phyloP scores from a whole-genome alignment of 75 land plant genomes.

The Larix kaempferi region DNA sequence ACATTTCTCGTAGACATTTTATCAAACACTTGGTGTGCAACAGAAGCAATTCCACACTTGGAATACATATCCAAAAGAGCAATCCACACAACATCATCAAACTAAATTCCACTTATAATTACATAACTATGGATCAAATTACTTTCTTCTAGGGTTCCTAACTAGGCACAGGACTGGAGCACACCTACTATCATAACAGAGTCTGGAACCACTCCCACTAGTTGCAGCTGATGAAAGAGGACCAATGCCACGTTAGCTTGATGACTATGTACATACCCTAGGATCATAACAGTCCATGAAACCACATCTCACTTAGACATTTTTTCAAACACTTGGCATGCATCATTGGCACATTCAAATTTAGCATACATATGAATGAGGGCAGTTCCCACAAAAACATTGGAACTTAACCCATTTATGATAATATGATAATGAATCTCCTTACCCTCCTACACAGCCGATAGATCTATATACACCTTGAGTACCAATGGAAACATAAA shows the following conservation, averaged over 20 bases:
- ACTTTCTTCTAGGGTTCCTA: conserved; percentile 44
- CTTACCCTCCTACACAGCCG: conserved; percentile 41
- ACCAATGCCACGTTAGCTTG: conserved; percentile 14
- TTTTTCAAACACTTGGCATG: conserved; percentile 41
- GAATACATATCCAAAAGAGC: conserved; percentile 19
- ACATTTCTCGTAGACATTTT: conserved; percentile 5
- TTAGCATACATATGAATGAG: conserved; percentile 52
- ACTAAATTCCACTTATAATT: conserved; percentile 1
- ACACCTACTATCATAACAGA: conserved; percentile 45
- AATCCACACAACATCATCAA: background rate
- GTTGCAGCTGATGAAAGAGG: conserved; percentile 40
- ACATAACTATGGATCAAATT: conserved; percentile 3
- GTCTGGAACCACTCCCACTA: conserved; percentile 33
- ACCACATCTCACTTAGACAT: conserved; percentile 54
- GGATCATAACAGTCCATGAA: conserved; percentile 75
- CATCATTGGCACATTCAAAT: conserved; percentile 17
- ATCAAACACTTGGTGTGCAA: conserved; percentile 13
- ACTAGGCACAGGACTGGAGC: conserved; percentile 55
- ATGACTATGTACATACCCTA: conserved; percentile 32
- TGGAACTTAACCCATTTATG: conserved; percentile 24
- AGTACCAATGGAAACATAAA: conserved; percentile 56
- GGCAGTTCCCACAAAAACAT: conserved; percentile 45
- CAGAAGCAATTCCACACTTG: conserved; percentile 6
- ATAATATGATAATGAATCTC: conserved; percentile 60
- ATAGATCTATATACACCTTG: conserved; percentile 55